Evolutionary conservation across 2,329 filamentous ascomycete species (phyloP), one percentile per base, ranked within the genome.

Genomic region (Sporothrix globosa): DNA sequence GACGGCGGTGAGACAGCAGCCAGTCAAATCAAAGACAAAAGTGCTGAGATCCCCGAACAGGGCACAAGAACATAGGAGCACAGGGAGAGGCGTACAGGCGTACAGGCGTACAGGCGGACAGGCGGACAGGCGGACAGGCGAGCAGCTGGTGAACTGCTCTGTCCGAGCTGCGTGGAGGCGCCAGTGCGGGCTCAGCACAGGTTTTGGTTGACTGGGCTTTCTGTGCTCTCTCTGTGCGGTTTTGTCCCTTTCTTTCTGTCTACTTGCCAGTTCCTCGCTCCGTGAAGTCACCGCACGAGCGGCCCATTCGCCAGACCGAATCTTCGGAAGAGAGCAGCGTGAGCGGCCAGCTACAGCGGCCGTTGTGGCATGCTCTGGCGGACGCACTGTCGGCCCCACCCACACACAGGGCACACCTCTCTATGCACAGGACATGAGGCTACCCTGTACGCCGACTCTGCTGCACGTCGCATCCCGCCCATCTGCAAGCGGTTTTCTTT

Each of bases 341-440:
- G 39, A 63, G 58, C 58, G 58, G 39, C 58, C 58, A 27, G 21
- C 14, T 44, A 63, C 58, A 63, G 58, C n/a, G 39, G 58, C 58
- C 58, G 6, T 50, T 7, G 11, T 44, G 41, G 4, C 41, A 44
- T 44, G 4, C 10, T 54, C 3, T 30, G 21, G 44, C 39, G 58
- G 52, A 19, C 58, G 44, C 39, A 46, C 21, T 63, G 39, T 13
- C 53, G 24, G 56, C 39, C 58, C 58, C 58, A 63, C 58, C 17
- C 39, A 46, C 58, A 46, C 58, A n/a, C 17, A 19, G 58, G 56
- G 39, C 34, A 34, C 58, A 46, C 39, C 21, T 63, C 27, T 39
- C 39, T 11, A 44, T 63, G 58, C 21, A 63, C 44, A 46, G n/a
- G n/a, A 61, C 58, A 63, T 39, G 39, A 63, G 58, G 58, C 58